Evolutionary conservation across 2,329 filamentous ascomycete genomes (phyloP), one percentile per base, ranked within the genome.

Genomic region (Ophiobolus disseminans): DNA sequence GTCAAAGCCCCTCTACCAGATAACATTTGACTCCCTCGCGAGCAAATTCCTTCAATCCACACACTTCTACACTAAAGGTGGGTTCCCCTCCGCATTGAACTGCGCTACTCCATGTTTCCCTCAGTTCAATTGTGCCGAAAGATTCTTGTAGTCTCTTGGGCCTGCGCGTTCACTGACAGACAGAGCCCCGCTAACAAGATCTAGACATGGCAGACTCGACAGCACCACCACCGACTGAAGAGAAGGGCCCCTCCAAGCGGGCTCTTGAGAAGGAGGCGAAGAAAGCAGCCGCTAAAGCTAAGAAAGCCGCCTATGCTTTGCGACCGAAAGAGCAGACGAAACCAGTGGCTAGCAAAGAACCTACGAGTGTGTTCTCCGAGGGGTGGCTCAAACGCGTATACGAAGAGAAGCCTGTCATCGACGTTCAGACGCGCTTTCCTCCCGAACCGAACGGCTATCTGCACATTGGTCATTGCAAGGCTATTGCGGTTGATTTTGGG

Each of bases 401-500:
- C 65, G 73, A 77, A 41, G 77, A 80, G 65, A 80, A 80, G 66
- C 74, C 76, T 1, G 76, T 75, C 37, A 57, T 67, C 21, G 65
- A 76, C 10, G 77, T 80, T 28, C 70, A 74, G 44, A 77, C 78
- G 8, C 78, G 78, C 43, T 81, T 81, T 50, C 78, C 78, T 0
- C 78, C 78, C 21, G 78, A 80, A 75, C 94, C 94, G 38, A 97
- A 97, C 72, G 94, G 93, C 45, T 97, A 88, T 71, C 82, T 97
- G 8, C 92, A 97, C 69, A 89, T 97, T 61, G 93, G 93, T 16
- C 94, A 97, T 70, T 89, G 89, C 58, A 97, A 97, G 78, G 93
- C 94, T 17, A 97, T 97, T 72, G 88, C 91, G 0, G 86, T 97
- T 73, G 97, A 97, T 76, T 97, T 97, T 75, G 93, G 93, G 5